phyloP scores from a whole-genome alignment of 768 basidiomycete genomes.

The Tubosaeta sp. region DNA sequence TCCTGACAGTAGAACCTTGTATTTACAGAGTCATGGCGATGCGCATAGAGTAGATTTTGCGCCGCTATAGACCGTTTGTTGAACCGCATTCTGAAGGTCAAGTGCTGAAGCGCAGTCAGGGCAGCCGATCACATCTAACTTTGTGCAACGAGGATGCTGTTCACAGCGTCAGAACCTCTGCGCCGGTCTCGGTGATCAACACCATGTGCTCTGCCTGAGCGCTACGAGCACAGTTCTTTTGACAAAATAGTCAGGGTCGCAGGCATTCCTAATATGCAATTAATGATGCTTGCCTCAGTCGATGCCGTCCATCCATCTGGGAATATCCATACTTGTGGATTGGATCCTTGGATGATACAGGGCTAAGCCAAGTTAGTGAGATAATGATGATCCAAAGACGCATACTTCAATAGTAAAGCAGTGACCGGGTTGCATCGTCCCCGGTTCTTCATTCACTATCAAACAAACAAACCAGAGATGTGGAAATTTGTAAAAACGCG shows the following conservation, averaged over 20 bases:
- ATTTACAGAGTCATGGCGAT: neutral
- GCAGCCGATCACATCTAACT: neutral
- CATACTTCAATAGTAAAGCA: slow-evolving; percentile 90
- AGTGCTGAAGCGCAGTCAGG: neutral
- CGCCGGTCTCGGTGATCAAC: slow-evolving; percentile 72
- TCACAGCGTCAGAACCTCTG: slow-evolving; percentile 68
- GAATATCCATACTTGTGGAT: slow-evolving; percentile 70
- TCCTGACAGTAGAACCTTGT: neutral
- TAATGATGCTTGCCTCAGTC: slow-evolving; percentile 55
- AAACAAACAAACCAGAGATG: neutral
- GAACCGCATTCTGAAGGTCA: neutral
- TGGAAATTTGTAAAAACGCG: neutral
- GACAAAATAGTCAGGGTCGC: neutral
- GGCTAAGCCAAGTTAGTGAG: slow-evolving; percentile 43
- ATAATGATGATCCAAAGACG: neutral
- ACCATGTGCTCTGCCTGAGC: slow-evolving; percentile 91
- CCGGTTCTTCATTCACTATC: slow-evolving; percentile 81
- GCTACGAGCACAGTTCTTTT: slow-evolving; percentile 74
- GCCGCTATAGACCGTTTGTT: neutral
- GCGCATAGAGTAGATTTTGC: neutral
- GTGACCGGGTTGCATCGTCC: slow-evolving; percentile 76
- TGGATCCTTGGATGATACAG: slow-evolving; percentile 67
- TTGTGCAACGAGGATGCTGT: neutral
- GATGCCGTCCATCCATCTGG: slow-evolving; percentile 95
- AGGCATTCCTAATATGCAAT: neutral